Conservation (phyloP, 352 stramenopile genomes). For the Globisporangium polare region DNA sequence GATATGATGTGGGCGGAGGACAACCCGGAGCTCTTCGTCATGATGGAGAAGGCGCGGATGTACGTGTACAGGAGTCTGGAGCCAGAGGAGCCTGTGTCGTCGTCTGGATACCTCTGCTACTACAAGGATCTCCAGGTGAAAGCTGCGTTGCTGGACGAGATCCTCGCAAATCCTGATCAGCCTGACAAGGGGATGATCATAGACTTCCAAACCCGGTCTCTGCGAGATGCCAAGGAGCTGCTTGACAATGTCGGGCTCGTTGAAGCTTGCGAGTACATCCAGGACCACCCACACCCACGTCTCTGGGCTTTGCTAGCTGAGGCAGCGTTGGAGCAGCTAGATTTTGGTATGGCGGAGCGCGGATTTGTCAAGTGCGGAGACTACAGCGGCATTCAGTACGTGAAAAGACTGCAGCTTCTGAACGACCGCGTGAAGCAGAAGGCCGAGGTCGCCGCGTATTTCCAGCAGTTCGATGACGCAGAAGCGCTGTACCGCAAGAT, state of each 20-base stretch:
- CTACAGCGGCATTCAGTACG: slow-evolving; percentile 92
- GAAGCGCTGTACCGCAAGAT: slow-evolving; percentile 92
- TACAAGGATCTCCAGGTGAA: slow-evolving; percentile 89
- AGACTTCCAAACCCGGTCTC: slow-evolving; percentile 84
- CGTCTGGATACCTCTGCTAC: slow-evolving; percentile 84
- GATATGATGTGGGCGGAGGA: slow-evolving; percentile 91
- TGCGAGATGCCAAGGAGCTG: slow-evolving; percentile 86
- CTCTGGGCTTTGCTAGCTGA: slow-evolving; percentile 89
- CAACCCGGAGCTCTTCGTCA: slow-evolving; percentile 90
- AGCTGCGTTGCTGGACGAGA: slow-evolving; percentile 79
- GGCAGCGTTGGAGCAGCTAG: slow-evolving; percentile 84
- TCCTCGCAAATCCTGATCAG: slow-evolving; percentile 78
- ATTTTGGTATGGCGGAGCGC: slow-evolving; percentile 91
- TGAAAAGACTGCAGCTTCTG: slow-evolving; percentile 85
- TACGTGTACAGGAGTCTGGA: slow-evolving; percentile 85
- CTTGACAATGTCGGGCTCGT: slow-evolving; percentile 78
- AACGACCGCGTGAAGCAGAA: slow-evolving; percentile 91
- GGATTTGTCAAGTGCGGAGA: slow-evolving; percentile 90
- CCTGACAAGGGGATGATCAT: slow-evolving; percentile 78
- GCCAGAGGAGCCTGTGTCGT: slow-evolving; percentile 87
- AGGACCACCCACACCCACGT: slow-evolving; percentile 80
- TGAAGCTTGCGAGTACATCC: slow-evolving; percentile 80
- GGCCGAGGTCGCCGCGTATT: slow-evolving; percentile 88
- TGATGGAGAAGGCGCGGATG: slow-evolving; percentile 92
- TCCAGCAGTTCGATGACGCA: slow-evolving; percentile 91